Evolutionary conservation across 495 filamentous ascomycete genomes (phyloP).

Genomic region (Achaetomiella virescens): DNA sequence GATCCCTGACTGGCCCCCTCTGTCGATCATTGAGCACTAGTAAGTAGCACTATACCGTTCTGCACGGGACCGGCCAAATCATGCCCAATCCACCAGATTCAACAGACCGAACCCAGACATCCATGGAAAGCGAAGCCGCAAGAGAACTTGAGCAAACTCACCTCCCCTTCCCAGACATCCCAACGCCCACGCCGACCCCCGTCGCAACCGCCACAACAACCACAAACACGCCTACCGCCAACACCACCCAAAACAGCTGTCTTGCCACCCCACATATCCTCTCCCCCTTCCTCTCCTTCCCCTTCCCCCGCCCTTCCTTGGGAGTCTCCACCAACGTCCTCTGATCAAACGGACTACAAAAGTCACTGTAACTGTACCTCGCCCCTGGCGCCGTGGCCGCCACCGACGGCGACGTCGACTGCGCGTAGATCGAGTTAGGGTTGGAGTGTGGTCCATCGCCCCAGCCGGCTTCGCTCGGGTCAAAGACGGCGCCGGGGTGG

Average conservation of each 20-base stretch:
- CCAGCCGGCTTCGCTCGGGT: no score
- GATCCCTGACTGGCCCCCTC: no score
- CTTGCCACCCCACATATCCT: slow-evolving; percentile 5
- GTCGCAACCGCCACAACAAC: slow-evolving; percentile 6
- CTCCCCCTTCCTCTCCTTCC: neutral
- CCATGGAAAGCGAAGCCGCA: no score
- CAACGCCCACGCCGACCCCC: slow-evolving; percentile 10
- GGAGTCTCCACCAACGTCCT: neutral
- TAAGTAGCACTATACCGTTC: no score
- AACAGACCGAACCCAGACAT: no score
- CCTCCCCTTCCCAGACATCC: neutral
- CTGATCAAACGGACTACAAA: slow-evolving; percentile 6
- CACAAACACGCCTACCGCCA: slow-evolving; percentile 4
- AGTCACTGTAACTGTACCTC: neutral
- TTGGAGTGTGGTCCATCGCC: no score
- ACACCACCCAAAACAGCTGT: slow-evolving; percentile 2
- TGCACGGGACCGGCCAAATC: no score
- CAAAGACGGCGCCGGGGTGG: neutral
- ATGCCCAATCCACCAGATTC: no score
- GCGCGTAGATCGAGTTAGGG: neutral
- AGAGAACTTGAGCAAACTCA: neutral
- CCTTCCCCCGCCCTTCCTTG: neutral
- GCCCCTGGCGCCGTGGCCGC: neutral
- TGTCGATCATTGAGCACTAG: no score
- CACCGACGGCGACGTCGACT: neutral